A percentile compares a stretch with the other conserved stretches of the same genome.
Evolutionary conservation across 1,284 basidiomycete genomes (phyloP).

Genomic region (Pholiota adiposa): DNA sequence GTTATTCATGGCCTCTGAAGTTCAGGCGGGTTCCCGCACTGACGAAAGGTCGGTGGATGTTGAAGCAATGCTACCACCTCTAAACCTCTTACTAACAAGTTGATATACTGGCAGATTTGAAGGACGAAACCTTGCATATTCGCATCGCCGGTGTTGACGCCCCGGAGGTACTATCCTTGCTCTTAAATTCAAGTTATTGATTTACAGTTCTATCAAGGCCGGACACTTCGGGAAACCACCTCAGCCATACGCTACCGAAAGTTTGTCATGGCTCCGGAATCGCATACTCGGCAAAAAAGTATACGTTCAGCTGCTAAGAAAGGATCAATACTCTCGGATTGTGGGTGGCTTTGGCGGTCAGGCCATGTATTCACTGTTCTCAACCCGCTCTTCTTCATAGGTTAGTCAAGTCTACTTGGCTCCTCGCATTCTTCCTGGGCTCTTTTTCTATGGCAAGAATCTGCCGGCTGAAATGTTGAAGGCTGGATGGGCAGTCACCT

Average conservation of each 20-base stretch:
- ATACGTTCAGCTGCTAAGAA: conserved; percentile 70
- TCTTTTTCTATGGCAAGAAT: conserved; percentile 52
- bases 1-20: conserved; percentile 68
- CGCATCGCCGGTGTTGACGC: conserved; percentile 90
- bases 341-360: conserved; percentile 46
- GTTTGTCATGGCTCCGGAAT: conserved; percentile 71
- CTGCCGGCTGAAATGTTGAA: conserved; percentile 80
- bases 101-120: conserved; percentile 54
- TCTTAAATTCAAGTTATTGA: neutral
- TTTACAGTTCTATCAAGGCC: conserved; percentile 43
- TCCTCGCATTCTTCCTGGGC: conserved; percentile 52
- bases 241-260: conserved; percentile 75
- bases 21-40: conserved; percentile 63
- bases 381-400: conserved; percentile 42
- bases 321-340: conserved; percentile 83
- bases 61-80: neutral
- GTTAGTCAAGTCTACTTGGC: conserved; percentile 65
- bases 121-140: conserved; percentile 80
- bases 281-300: conserved; percentile 60
- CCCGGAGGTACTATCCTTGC: conserved; percentile 68
- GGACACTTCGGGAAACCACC: conserved; percentile 80
- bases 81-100: neutral
- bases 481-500: conserved; percentile 76
- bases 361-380: neutral
- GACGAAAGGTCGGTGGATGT: conserved; percentile 54